Evolutionary conservation across 1,139 yeast genomes (phyloP).

Genomic region (Protomyces arabidopsidicola): DNA sequence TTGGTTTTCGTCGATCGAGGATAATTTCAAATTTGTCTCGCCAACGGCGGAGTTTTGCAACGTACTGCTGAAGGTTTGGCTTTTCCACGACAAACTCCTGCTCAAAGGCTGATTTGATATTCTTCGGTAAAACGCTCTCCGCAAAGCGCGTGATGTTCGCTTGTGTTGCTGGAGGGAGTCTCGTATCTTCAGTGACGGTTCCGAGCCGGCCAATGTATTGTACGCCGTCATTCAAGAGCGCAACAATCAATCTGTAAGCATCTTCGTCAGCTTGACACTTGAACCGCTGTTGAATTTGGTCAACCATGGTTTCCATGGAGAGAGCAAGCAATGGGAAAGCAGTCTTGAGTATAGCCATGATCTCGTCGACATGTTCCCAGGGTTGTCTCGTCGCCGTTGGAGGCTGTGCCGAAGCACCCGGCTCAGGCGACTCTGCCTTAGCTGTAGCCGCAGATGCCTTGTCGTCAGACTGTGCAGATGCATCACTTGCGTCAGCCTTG

Average conservation of each 20-base stretch:
- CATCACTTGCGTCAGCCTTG: background rate
- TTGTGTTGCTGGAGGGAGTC: constrained; percentile 86
- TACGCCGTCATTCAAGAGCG: constrained; percentile 87
- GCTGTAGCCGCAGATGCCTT: background rate
- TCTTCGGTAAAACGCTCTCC: constrained; percentile 86
- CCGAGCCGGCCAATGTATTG: constrained; percentile 75
- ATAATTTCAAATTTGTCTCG: constrained; percentile 87
- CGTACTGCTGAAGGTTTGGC: constrained; percentile 85
- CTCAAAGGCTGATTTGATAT: constrained; percentile 81
- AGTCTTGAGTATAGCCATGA: constrained; percentile 89
- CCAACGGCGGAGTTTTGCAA: constrained; percentile 82
- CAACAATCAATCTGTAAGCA: constrained; percentile 88
- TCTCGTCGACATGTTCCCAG: constrained; percentile 92
- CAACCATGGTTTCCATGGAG: constrained; percentile 89
- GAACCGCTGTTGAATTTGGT: constrained; percentile 89
- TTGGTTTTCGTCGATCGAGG: constrained; percentile 68
- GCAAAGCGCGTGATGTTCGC: constrained; percentile 86
- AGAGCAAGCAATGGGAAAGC: constrained; percentile 92
- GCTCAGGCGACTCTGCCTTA: background rate
- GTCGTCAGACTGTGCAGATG: background rate
- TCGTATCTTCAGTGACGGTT: constrained; percentile 81
- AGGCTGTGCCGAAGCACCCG: background rate
- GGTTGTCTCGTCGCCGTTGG: constrained; percentile 53
- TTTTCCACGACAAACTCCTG: constrained; percentile 81
- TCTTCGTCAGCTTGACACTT: constrained; percentile 95